These are phyloP conservation scores for Citrus mangshanensis DNA, from an alignment of 345 rosid genomes.

Conservation along the genomic window DNA sequence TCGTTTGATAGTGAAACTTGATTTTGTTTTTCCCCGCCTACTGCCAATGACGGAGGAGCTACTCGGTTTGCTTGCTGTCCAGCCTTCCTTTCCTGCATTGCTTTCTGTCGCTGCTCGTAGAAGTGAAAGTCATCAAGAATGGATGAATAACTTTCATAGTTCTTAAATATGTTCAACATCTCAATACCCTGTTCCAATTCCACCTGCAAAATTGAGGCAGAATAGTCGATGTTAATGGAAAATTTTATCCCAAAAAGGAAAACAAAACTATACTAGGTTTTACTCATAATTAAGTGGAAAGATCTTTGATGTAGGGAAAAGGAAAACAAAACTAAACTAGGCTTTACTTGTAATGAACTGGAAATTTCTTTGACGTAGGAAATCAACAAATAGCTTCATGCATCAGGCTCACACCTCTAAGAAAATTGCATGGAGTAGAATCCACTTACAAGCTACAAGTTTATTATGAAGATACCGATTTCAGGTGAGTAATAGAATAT, in stretches of 20 bases:
- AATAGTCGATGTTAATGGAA: background rate
- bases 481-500: background rate
- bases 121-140: conserved; percentile 75
- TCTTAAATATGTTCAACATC: conserved; percentile 60
- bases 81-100: conserved; percentile 62
- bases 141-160: conserved; percentile 47
- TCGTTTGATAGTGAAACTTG: conserved; percentile 29
- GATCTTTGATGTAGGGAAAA: background rate
- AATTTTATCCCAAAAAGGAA: background rate
- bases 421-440: background rate
- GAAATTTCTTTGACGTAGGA: background rate
- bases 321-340: background rate
- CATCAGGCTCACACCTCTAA: background rate
- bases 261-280: background rate
- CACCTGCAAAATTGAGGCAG: conserved; percentile 39
- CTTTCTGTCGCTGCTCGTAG: conserved; percentile 76
- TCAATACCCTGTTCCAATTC: conserved; percentile 64
- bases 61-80: conserved; percentile 34
- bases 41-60: conserved; percentile 19
- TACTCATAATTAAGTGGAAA: background rate
- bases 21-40: conserved; percentile 18
- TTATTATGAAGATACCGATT: background rate
- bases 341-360: background rate
- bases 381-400: background rate
- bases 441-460: background rate